Conservation (phyloP, 2,329 filamentous ascomycete genomes). For the Ramichloridium luteum region DNA sequence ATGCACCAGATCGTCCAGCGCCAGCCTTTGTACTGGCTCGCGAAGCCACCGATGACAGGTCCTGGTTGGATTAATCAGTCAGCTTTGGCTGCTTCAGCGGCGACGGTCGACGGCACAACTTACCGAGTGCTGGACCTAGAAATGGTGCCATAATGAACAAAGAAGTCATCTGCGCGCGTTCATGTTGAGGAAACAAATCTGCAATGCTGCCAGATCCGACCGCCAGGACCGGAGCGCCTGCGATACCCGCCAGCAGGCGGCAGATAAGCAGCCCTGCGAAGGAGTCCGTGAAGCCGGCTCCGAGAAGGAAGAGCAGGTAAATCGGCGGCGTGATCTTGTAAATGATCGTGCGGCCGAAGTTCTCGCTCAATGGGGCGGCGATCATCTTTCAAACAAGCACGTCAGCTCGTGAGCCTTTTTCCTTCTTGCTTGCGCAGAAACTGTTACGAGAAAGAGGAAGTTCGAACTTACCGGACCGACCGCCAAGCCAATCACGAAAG, state of each 20-base stretch:
- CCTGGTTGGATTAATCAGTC: conserved; percentile 9
- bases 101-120: conserved; percentile 6
- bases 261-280: conserved; percentile 17
- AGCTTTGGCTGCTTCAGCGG: not conserved
- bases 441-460: conserved; percentile 64
- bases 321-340: conserved; percentile 26
- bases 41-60: conserved; percentile 34
- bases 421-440: conserved; percentile 56
- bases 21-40: conserved; percentile 31
- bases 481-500: conserved; percentile 52
- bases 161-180: conserved; percentile 25
- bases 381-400: no score
- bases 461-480: conserved; percentile 57
- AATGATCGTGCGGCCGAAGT: conserved; percentile 24
- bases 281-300: conserved; percentile 18
- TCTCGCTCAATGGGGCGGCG: conserved; percentile 27
- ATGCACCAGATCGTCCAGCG: conserved; percentile 34
- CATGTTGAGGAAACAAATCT: conserved; percentile 26
- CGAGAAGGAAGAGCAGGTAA: conserved; percentile 26
- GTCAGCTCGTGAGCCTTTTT: conserved; percentile 52
- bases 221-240: conserved; percentile 25
- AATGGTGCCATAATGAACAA: conserved; percentile 32
- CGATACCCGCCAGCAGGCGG: conserved; percentile 38
- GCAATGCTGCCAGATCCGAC: conserved; percentile 32
- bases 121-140: conserved; percentile 24